Evolutionary conservation across 1,284 basidiomycete species (phyloP).

Genomic region (Nidula niveotomentosa): DNA sequence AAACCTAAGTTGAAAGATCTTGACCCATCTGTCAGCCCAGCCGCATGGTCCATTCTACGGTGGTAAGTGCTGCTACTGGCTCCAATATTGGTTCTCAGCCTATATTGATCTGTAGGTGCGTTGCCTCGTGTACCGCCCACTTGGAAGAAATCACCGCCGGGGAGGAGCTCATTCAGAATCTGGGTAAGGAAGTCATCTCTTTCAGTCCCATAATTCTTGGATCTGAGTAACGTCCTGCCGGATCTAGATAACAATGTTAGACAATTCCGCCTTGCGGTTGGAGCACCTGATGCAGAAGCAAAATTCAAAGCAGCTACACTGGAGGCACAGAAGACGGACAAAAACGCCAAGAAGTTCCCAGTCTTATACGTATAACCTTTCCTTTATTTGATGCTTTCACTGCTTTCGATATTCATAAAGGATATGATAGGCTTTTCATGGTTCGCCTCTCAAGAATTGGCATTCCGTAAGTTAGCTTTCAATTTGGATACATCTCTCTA

Average conservation of each 20-base stretch:
- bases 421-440: constrained; percentile 54
- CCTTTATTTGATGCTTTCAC: not conserved
- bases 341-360: constrained; percentile 45
- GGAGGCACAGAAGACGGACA: constrained; percentile 30
- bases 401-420: constrained; percentile 1
- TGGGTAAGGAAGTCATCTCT: constrained; percentile 34
- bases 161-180: constrained; percentile 47
- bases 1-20: constrained; percentile 52
- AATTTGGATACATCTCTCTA: not conserved
- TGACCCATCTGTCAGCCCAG: constrained; percentile 42
- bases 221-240: not conserved
- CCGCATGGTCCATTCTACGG: constrained; percentile 59
- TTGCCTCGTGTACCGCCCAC: constrained; percentile 66
- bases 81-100: not conserved
- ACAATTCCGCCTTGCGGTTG: constrained; percentile 65
- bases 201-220: constrained; percentile 1
- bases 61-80: constrained; percentile 37
- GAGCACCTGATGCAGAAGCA: constrained; percentile 64
- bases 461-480: constrained; percentile 44
- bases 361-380: constrained; percentile 47
- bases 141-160: constrained; percentile 55
- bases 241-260: not conserved
- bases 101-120: constrained; percentile 38
- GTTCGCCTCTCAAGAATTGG: constrained; percentile 59
- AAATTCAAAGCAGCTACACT: constrained; percentile 47